phyloP scores from a whole-genome alignment of 176 grass and related monocot species.

The Oryza rufipogon region DNA sequence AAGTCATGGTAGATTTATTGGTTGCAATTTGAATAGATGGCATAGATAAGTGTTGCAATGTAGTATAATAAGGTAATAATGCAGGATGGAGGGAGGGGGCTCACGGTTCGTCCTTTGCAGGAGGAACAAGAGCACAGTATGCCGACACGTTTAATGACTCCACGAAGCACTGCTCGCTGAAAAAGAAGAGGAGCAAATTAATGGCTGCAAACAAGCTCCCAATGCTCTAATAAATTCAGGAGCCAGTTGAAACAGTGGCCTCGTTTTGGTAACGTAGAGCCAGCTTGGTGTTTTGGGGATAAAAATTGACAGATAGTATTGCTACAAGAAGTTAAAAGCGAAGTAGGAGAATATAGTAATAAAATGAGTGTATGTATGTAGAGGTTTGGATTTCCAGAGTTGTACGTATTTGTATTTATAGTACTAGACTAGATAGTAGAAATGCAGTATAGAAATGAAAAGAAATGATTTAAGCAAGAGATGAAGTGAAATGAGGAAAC shows the following conservation, averaged over 20 bases:
- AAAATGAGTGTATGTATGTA: no score
- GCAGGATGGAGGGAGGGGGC: background rate
- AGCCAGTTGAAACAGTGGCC: no score
- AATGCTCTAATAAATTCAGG: background rate
- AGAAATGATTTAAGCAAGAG: background rate
- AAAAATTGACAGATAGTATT: no score
- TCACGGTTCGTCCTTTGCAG: conserved; percentile 67
- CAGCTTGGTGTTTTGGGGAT: no score
- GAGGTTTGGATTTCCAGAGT: no score
- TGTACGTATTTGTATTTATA: no score
- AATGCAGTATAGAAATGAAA: background rate
- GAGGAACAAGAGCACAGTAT: conserved; percentile 71
- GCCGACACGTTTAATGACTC: conserved; percentile 54
- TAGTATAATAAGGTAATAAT: background rate
- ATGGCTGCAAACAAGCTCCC: conserved; percentile 16
- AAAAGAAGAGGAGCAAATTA: conserved; percentile 52
- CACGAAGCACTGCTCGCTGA: conserved; percentile 59
- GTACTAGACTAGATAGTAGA: background rate
- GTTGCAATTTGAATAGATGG: background rate
- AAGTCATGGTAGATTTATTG: conserved; percentile 7
- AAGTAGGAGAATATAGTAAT: no score
- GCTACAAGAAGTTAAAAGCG: no score
- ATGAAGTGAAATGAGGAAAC: background rate
- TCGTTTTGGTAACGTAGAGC: no score
- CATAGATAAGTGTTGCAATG: background rate